Conservation (phyloP, 129 eudicot genomes). For the Escallonia rubra region DNA sequence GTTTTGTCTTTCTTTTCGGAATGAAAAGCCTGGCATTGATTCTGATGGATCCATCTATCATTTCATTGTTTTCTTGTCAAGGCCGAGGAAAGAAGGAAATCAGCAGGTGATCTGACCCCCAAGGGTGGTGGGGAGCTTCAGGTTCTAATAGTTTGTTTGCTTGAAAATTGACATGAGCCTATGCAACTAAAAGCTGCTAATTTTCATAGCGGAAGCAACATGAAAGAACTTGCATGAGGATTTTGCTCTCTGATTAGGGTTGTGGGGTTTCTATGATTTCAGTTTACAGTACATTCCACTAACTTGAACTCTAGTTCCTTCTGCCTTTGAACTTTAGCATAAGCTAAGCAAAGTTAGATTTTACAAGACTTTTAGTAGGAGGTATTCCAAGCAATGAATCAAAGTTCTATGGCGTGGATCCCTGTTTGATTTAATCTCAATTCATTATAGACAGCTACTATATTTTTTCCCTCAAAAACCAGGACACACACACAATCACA, state of each 20-base stretch:
- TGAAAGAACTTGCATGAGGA: background rate
- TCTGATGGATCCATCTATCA: conserved; percentile 82
- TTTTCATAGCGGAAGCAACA: background rate
- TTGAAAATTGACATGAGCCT: background rate
- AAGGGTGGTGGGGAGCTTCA: background rate
- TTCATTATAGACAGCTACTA: too few relatives aligned
- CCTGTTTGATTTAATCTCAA: too few relatives aligned
- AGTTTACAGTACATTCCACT: background rate
- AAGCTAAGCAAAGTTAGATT: too few relatives aligned
- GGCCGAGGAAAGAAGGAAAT: conserved; percentile 67
- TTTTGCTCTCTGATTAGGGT: background rate
- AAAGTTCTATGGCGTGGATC: too few relatives aligned
- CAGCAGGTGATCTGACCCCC: conserved; percentile 18
- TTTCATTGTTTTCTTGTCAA: conserved; percentile 68
- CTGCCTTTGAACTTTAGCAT: too few relatives aligned
- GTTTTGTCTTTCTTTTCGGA: background rate
- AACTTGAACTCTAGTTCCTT: too few relatives aligned
- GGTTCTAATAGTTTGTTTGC: background rate
- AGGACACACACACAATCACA: too few relatives aligned
- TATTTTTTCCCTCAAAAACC: too few relatives aligned
- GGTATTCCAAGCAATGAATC: too few relatives aligned
- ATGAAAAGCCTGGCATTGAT: conserved; percentile 23
- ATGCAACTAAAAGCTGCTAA: background rate
- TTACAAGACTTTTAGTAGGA: too few relatives aligned
- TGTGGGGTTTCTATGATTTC: background rate